These are phyloP conservation scores for Cardamine chenopodiifolia DNA, from an alignment of 345 rosid species.

Conservation along the genomic window DNA sequence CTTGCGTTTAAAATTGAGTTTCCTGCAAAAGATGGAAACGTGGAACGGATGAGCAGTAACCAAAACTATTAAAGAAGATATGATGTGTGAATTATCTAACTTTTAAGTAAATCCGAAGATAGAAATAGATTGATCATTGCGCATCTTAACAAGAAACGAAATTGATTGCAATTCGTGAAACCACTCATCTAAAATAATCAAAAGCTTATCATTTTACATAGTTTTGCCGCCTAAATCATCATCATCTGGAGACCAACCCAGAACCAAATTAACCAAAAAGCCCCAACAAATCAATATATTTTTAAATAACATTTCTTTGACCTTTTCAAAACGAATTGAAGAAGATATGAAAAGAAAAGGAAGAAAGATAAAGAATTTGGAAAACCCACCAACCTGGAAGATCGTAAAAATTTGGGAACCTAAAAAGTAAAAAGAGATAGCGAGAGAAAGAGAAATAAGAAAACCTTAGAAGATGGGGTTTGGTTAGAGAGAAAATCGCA, in stretches of 20 bases:
- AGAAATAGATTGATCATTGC: background rate
- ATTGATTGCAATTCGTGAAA: background rate
- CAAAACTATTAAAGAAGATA: background rate
- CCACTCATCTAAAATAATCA: background rate
- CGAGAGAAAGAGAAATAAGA: background rate
- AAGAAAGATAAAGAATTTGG: slow-evolving; percentile 4
- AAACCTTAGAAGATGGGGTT: slow-evolving; percentile 37
- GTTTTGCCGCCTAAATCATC: background rate
- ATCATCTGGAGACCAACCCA: slow-evolving; percentile 29
- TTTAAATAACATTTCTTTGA: background rate
- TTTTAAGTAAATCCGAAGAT: background rate
- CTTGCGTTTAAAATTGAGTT: slow-evolving; percentile 13
- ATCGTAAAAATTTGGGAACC: background rate
- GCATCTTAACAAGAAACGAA: background rate
- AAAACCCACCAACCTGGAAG: slow-evolving; percentile 33
- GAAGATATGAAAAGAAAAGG: background rate
- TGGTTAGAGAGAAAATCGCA: slow-evolving; percentile 30
- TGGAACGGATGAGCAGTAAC: slow-evolving; percentile 20
- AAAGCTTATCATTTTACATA: background rate
- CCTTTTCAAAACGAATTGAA: background rate
- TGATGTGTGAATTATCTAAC: slow-evolving; percentile 1
- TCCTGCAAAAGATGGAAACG: slow-evolving; percentile 35
- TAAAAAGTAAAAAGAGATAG: slow-evolving; percentile 2
- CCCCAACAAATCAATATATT: slow-evolving; percentile 1
- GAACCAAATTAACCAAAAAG: slow-evolving; percentile 25